Conservation (phyloP, 2,329 filamentous ascomycete species). For the Fusarium ramigenum region DNA sequence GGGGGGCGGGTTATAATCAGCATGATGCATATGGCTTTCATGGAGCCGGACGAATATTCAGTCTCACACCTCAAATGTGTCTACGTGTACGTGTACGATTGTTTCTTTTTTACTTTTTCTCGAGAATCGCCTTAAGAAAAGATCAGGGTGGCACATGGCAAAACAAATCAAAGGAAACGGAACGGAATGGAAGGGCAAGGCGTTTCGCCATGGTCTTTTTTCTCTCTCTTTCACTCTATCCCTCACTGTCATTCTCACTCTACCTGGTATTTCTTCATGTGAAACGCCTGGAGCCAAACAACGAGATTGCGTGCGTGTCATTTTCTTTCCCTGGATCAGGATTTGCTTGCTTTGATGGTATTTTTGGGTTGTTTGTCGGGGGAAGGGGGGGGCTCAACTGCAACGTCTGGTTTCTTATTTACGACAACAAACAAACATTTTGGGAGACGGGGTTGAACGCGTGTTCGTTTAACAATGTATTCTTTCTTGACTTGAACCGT, state of each 20-base stretch:
- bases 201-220: slow-evolving; percentile 39
- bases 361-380: slow-evolving; percentile 43
- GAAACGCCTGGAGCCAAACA: slow-evolving; percentile 30
- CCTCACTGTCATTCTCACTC: slow-evolving; percentile 31
- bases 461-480: slow-evolving; percentile 43
- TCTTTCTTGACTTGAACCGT: slow-evolving; percentile 37
- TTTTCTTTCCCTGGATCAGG: slow-evolving; percentile 31
- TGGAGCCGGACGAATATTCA: slow-evolving; percentile 40
- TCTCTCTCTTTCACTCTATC: slow-evolving; percentile 16
- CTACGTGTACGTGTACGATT: slow-evolving; percentile 53
- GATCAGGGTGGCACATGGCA: slow-evolving; percentile 45
- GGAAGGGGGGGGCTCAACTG: slow-evolving; percentile 33
- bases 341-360: slow-evolving; percentile 41
- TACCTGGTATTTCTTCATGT: slow-evolving; percentile 24
- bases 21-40: slow-evolving; percentile 43
- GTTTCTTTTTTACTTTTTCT: slow-evolving; percentile 43
- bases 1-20: slow-evolving; percentile 45
- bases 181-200: slow-evolving; percentile 33
- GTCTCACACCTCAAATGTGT: slow-evolving; percentile 43
- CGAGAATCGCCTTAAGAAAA: slow-evolving; percentile 46
- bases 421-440: slow-evolving; percentile 23
- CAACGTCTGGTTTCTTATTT: slow-evolving; percentile 41
- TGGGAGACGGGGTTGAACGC: slow-evolving; percentile 37
- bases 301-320: slow-evolving; percentile 41
- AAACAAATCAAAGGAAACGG: slow-evolving; percentile 24